These are phyloP conservation scores for Mycena vitilis DNA, from an alignment of 768 basidiomycete genomes.

Conservation along the genomic window DNA sequence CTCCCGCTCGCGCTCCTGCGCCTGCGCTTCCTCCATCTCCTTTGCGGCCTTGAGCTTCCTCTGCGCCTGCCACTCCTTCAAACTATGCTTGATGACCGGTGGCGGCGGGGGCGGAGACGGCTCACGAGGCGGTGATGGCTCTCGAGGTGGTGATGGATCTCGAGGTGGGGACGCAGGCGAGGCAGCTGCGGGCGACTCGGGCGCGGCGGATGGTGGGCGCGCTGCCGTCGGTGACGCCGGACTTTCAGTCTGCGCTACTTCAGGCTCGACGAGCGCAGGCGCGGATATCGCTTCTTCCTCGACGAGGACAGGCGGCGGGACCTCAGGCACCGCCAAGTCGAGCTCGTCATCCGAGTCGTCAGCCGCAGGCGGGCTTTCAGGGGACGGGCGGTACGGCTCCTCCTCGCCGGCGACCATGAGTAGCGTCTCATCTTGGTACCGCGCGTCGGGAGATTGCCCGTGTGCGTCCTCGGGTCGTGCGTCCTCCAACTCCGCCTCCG, in stretches of 20 bases:
- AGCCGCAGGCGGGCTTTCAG: conserved; percentile 27
- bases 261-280: conserved; percentile 1
- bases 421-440: neutral
- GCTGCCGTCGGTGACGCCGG: neutral
- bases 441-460: neutral
- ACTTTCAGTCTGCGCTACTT: neutral
- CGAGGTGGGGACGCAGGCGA: neutral
- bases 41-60: conserved; percentile 3
- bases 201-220: neutral
- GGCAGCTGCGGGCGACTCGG: conserved; percentile 1
- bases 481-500: neutral
- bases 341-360: conserved; percentile 20
- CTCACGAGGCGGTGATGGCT: conserved; percentile 5
- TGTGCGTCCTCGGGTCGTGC: neutral
- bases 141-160: conserved; percentile 10
- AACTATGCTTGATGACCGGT: conserved; percentile 10
- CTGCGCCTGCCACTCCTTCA: conserved; percentile 28
- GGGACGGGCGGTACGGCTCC: conserved; percentile 30
- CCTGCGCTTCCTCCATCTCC: conserved; percentile 12
- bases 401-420: conserved; percentile 7
- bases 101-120: neutral
- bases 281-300: neutral
- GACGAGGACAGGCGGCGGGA: neutral
- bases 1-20: conserved; percentile 11
- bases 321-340: neutral